Evolutionary conservation across 1,139 yeast species (phyloP), one percentile per base, ranked within the genome.

Genomic region (Cylindricascospora bacillispora): DNA sequence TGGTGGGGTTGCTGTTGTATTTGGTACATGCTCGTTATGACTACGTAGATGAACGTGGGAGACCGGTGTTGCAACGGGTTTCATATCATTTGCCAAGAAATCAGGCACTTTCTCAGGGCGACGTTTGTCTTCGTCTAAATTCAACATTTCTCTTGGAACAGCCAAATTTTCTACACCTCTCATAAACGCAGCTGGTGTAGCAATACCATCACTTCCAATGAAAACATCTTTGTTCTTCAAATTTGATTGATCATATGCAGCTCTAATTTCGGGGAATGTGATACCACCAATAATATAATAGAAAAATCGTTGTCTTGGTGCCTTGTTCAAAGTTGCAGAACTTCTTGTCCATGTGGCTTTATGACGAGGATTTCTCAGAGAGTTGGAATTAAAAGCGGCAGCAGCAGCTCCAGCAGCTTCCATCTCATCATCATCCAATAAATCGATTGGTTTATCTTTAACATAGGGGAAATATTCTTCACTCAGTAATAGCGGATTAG

Each of bases 281-380:
- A 81, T 59, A 7, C 98, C 98, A 14, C 99, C 99, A 1, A 92
- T 80, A 23, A 85, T 70, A 49, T 74, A 89, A 36, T 85, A 73
- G 43, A 86, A 71, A 6, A 86, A 65, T 28, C 89, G 59, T 46
- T 81, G 93, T 40, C 71, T 68, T 26, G 72, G 68, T n/a, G 65
- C 61, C 25, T 38, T 36, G 21, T 37, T 36, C 9, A 24, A 25
- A 13, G 27, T 24, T 32, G 36, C 26, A 47, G 57, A 25, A 40
- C 54, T 26, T 60, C 73, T 62, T 1, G 92, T 85, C 93, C 94
- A 82, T 1, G 77, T 72, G 0, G 93, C 89, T 40, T 78, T 74
- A 41, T 78, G 82, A 27, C 83, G 64, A 4, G 82, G 73, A 46
- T 78, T 81, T 40, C 89, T 65, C 40, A 79, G 60, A 1, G 89